Base-by-base conservation (phyloP, 768 basidiomycete genomes). In the Daedalea quercina region DNA sequence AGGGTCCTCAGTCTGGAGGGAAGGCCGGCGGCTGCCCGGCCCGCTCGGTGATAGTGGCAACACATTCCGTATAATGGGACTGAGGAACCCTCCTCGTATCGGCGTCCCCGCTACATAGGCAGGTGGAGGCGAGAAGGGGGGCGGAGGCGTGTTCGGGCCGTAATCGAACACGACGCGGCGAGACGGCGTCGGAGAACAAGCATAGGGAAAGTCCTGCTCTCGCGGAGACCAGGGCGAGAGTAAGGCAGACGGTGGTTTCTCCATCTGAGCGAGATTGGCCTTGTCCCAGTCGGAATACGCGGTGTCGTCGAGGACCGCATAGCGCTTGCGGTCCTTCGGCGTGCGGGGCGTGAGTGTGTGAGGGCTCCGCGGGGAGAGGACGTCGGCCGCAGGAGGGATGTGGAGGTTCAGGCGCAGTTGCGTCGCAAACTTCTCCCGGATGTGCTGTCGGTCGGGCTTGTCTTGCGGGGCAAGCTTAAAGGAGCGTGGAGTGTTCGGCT, bases 221-320 rank as follows among this genome's bases (percentile, higher is more conserved):
- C 50, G 46, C 15, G 59, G 59, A 3, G 60, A 65, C 62, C 61
- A 63, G 1, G 64, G 64, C 9, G 64, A 63, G 22, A 64, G 45
- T 23, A 62, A n/a, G 3, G 62, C 62, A n/a, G 53, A 50, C 15
- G 28, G 15, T 2, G 63, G 63, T n/a, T 44, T 46, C 28, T 50
- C 47, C 17, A 53, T 56, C 31, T 49, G 42, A 26, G 51, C 50
- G 28, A 51, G 50, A 44, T 54, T 50, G 3, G 51, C 46, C 50
- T 46, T 53, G 12, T 17, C 31, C 22, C 25, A 9, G 4, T 41
- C 35, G 2, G 53, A 37, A 51, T 50, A 60, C 6, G n/a, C 11
- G 25, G 24, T 13, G 44, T 56, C 54, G 43, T 60, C 49, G 20
- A 60, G 54, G 20, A 44, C 33, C 12, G 53, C 47, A 35, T 56